phyloP scores from a whole-genome alignment of 768 basidiomycete species.

The Suillus subalutaceus region DNA sequence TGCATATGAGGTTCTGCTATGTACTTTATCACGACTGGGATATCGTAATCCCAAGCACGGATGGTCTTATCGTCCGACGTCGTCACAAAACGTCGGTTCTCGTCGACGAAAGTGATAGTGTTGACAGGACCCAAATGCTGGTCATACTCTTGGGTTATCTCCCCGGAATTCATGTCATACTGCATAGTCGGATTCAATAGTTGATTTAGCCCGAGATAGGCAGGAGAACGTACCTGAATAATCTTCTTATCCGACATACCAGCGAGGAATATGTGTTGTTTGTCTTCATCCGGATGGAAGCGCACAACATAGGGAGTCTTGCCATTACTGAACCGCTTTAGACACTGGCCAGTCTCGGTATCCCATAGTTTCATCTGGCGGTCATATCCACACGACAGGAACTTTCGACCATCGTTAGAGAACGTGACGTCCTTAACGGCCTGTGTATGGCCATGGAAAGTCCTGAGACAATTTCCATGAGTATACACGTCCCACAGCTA shows the following conservation, averaged over 20 bases:
- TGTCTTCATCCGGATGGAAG: conserved; percentile 96
- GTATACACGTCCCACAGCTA: conserved; percentile 99
- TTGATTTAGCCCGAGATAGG: conserved; percentile 4
- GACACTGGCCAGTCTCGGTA: conserved; percentile 96
- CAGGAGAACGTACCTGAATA: conserved; percentile 69
- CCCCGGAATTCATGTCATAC: conserved; percentile 95
- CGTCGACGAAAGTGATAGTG: conserved; percentile 98
- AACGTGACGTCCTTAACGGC: conserved; percentile 97
- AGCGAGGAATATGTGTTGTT: conserved; percentile 94
- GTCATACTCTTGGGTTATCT: conserved; percentile 98
- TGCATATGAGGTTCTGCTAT: conserved; percentile 99
- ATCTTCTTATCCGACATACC: conserved; percentile 99
- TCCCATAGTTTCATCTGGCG: conserved; percentile 99
- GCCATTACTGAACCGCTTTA: conserved; percentile 96
- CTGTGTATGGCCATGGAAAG: conserved; percentile 96
- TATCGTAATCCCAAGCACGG: conserved; percentile 99
- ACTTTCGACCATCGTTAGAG: conserved; percentile 88
- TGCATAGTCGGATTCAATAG: conserved; percentile 30
- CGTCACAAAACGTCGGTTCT: conserved; percentile 95
- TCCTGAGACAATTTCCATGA: conserved; percentile 93
- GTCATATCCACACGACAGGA: conserved; percentile 94
- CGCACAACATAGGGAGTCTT: conserved; percentile 95
- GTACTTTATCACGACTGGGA: conserved; percentile 99
- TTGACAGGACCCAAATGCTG: conserved; percentile 98
- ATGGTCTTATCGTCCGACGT: conserved; percentile 99